Conservation (phyloP, 768 basidiomycete genomes). For the Tricholomella constricta region DNA sequence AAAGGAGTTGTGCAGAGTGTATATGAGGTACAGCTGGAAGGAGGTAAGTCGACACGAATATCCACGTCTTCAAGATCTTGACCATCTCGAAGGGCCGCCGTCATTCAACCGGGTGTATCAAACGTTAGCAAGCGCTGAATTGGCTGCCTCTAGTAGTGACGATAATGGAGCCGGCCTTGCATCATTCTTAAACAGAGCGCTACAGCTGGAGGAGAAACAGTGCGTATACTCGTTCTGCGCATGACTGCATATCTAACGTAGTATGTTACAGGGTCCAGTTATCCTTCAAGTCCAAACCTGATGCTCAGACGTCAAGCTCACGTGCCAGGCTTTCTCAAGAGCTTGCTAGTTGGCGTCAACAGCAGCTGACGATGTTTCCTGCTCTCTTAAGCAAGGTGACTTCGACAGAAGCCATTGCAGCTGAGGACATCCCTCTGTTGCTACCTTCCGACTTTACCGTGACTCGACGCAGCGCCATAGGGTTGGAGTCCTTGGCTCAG, state of each 20-base stretch:
- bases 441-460: conserved; percentile 19
- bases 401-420: not conserved
- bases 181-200: conserved; percentile 13
- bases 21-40: conserved; percentile 1
- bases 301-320: not conserved
- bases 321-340: not conserved
- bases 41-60: not conserved
- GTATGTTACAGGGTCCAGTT: no score
- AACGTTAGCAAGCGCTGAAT: conserved; percentile 3
- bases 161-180: no score
- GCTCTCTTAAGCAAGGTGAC: not conserved
- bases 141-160: not conserved
- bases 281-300: no score
- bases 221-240: not conserved
- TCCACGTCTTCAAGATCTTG: not conserved
- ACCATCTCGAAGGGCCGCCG: not conserved
- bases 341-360: not conserved
- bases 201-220: conserved; percentile 2
- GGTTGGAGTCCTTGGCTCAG: conserved; percentile 7
- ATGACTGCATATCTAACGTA: not conserved
- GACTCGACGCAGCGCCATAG: not conserved
- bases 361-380: not conserved
- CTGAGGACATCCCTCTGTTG: conserved; percentile 4
- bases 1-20: not conserved
- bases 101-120: conserved; percentile 1